These are phyloP conservation scores for Solanum paucissectum DNA, from an alignment of 257 asterid genomes.

Conservation along the genomic window DNA sequence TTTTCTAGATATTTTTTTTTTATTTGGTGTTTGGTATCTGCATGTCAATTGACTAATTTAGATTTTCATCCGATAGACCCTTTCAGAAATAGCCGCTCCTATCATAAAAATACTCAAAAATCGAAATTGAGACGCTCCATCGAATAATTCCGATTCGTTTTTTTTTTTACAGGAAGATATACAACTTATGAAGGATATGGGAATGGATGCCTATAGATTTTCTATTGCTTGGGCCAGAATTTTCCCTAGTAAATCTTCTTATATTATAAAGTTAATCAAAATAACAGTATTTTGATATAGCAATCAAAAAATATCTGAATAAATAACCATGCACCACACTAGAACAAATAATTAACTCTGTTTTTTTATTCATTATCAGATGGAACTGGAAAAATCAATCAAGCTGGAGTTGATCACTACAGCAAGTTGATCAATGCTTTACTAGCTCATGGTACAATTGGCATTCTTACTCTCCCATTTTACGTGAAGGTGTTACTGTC, in stretches of 20 bases:
- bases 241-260: conserved; percentile 43
- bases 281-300: no score
- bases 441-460: conserved; percentile 43
- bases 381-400: conserved; percentile 72
- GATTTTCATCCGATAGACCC: no score
- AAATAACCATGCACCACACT: no score
- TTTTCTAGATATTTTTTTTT: no score
- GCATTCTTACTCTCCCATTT: neutral
- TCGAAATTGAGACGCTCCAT: neutral
- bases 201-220: conserved; percentile 90
- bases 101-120: no score
- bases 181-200: conserved; percentile 69
- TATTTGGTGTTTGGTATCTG: no score
- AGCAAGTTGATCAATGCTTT: conserved; percentile 64
- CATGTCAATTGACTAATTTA: no score
- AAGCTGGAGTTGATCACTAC: conserved; percentile 83
- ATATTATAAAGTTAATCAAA: no score
- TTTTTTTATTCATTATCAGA: conserved; percentile 16
- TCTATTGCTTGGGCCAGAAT: conserved; percentile 93
- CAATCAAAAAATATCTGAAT: no score
- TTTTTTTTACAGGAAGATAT: conserved; percentile 52
- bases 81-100: no score
- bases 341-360: neutral
- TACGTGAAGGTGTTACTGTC: neutral
- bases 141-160: neutral